A percentile compares a stretch with the other conserved stretches of the same genome.
phyloP scores from a whole-genome alignment of 2,329 filamentous ascomycete species.

The Phoma herbarum region DNA sequence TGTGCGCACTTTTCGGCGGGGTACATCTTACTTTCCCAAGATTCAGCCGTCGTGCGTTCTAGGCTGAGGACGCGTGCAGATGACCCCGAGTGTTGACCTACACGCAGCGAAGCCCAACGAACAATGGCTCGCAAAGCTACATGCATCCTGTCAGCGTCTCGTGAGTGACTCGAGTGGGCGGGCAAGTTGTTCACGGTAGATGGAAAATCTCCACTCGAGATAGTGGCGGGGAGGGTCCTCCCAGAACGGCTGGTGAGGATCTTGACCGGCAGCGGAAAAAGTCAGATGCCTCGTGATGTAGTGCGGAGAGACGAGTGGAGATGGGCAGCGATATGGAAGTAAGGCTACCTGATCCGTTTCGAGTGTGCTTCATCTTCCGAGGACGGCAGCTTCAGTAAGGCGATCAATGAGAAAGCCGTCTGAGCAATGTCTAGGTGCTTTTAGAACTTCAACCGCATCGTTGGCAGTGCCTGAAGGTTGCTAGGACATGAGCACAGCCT shows the following conservation, averaged over 20 bases:
- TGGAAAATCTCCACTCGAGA: slow-evolving; percentile 26
- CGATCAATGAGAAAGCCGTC: not conserved
- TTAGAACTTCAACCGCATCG: slow-evolving; percentile 2
- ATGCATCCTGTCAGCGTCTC: slow-evolving; percentile 21
- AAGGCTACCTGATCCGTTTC: slow-evolving; percentile 20
- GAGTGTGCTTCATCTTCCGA: not conserved
- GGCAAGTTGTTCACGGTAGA: slow-evolving; percentile 16
- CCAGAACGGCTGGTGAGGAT: slow-evolving; percentile 39
- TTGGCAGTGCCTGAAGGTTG: slow-evolving; percentile 6
- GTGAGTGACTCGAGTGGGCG: slow-evolving; percentile 11
- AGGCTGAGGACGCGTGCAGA: slow-evolving; percentile 32
- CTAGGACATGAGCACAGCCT: slow-evolving; percentile 3
- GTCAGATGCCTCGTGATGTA: slow-evolving; percentile 41
- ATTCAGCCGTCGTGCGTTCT: slow-evolving; percentile 22
- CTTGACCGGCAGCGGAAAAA: slow-evolving; percentile 41
- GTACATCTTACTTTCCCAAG: slow-evolving; percentile 30
- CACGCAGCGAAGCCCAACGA: slow-evolving; percentile 37
- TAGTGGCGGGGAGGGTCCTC: slow-evolving; percentile 34
- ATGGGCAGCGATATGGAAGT: slow-evolving; percentile 4
- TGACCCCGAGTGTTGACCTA: slow-evolving; percentile 27
- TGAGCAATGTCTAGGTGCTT: not conserved
- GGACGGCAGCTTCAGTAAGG: not conserved
- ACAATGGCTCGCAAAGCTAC: slow-evolving; percentile 34
- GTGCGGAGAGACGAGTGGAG: slow-evolving; percentile 26
- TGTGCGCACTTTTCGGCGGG: slow-evolving; percentile 26